Evolutionary conservation across 179 eudicot genomes (phyloP), one percentile per base, ranked within the genome.

Genomic region (Spinacia oleracea): DNA sequence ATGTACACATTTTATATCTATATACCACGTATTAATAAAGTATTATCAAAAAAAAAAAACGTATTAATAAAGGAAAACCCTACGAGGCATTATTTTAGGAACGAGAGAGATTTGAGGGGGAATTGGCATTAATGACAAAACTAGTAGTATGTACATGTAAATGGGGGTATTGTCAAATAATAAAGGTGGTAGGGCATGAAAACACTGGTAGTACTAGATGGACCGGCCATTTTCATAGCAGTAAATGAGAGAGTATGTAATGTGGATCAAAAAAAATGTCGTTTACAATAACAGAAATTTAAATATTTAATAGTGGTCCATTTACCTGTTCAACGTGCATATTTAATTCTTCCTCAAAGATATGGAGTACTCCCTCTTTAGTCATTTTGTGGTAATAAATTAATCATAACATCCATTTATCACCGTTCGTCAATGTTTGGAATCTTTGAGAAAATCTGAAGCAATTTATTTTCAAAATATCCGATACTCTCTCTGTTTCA

Each of bases 161-260:
- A 77, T 77, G 64, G n/a, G n/a, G n/a, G 48, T 35, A 29, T 77
- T 66, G 15, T 77, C 12, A 48, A 74, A 23, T 66, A 48, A 43
- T 66, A 48, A 43, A 67, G n/a, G 12, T 23, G 53, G 73, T 70
- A 45, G 73, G 73, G 35, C 9, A 70, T 25, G 9, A 10, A 20
- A 68, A 45, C 14, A 70, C n/a, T 43, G 45, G 55, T 45, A 65
- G 18, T 27, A 67, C 65, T 11, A 15, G 59, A 59, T 58, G 81
- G 50, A 31, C 71, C 63, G 4, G 72, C 42, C 67, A 29, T 40
- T 72, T 73, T 79, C 77, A 63, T 43, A 21, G 55, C 25, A 79
- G 77, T 79, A 72, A 73, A 79, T 73, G 77, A 51, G 40, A 56
- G 48, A 66, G 66, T 50, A 64, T 72, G 77, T 23, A 70, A n/a